These are phyloP conservation scores for Emericellopsis atlantica DNA, from an alignment of 2,329 filamentous ascomycete species.

Conservation along the genomic window DNA sequence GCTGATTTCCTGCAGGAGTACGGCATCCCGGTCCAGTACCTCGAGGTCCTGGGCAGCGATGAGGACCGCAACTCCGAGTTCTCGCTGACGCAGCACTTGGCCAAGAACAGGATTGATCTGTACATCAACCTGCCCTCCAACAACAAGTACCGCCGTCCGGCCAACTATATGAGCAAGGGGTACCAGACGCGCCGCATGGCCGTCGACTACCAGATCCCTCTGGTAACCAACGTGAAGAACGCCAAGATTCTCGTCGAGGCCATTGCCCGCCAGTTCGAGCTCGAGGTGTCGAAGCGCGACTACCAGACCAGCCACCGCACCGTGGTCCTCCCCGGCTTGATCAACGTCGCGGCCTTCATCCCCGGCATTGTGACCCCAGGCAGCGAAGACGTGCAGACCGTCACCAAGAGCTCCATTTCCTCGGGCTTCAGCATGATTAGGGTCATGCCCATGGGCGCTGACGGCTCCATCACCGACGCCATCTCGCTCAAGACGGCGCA, in stretches of 20 bases:
- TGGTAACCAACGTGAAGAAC: conserved; percentile 99
- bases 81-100: conserved; percentile 89
- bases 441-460: conserved; percentile 62
- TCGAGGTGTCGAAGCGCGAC: conserved; percentile 74
- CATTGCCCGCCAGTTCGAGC: conserved; percentile 75
- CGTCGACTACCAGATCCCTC: conserved; percentile 89
- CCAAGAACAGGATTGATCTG: conserved; percentile 94
- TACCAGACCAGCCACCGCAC: conserved; percentile 83
- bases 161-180: conserved; percentile 97
- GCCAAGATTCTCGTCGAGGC: conserved; percentile 95
- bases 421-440: conserved; percentile 72
- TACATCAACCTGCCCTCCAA: conserved; percentile 99
- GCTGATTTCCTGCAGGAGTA: conserved; percentile 94
- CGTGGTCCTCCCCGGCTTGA: conserved; percentile 58
- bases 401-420: conserved; percentile 62
- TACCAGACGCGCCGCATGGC: conserved; percentile 97
- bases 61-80: conserved; percentile 90
- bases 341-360: conserved; percentile 73
- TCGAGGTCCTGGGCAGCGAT: conserved; percentile 73
- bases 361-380: conserved; percentile 54
- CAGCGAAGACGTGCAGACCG: conserved; percentile 54
- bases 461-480: conserved; percentile 61
- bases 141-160: conserved; percentile 92
- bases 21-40: conserved; percentile 80
- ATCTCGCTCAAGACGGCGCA: conserved; percentile 60